phyloP scores from a whole-genome alignment of 352 stramenopile genomes.

The Aphanomyces stellatus region DNA sequence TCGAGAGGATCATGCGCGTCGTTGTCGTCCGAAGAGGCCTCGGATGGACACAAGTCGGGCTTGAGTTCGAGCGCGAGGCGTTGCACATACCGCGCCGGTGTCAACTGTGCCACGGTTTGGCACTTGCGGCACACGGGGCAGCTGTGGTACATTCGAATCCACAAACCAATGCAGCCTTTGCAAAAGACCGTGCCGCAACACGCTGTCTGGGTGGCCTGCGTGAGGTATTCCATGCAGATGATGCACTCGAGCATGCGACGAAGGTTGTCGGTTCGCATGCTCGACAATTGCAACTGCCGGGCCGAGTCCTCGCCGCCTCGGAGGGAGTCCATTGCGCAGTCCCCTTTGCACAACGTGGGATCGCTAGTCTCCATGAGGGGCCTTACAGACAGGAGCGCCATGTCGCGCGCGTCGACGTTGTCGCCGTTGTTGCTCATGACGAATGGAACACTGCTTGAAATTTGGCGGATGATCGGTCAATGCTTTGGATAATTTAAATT shows the following conservation, averaged over 20 bases:
- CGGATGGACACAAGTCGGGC: neutral
- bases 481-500: neutral
- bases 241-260: neutral
- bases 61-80: neutral
- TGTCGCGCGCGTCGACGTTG: neutral
- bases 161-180: neutral
- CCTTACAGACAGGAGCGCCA: too few relatives aligned
- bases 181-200: neutral
- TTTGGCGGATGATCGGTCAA: too few relatives aligned
- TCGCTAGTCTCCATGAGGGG: too few relatives aligned
- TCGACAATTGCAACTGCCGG: neutral
- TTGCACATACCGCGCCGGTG: neutral
- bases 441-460: neutral
- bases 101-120: neutral
- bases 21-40: neutral
- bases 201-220: neutral
- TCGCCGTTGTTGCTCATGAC: neutral
- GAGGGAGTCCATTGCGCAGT: too few relatives aligned
- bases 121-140: neutral
- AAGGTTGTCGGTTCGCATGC: neutral
- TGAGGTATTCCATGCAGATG: neutral
- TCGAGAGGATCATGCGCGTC: too few relatives aligned
- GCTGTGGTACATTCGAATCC: neutral
- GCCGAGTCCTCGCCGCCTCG: neutral
- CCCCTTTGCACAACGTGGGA: too few relatives aligned